phyloP scores from a whole-genome alignment of 2,329 filamentous ascomycete genomes.

The Xylariaceae sp. region DNA sequence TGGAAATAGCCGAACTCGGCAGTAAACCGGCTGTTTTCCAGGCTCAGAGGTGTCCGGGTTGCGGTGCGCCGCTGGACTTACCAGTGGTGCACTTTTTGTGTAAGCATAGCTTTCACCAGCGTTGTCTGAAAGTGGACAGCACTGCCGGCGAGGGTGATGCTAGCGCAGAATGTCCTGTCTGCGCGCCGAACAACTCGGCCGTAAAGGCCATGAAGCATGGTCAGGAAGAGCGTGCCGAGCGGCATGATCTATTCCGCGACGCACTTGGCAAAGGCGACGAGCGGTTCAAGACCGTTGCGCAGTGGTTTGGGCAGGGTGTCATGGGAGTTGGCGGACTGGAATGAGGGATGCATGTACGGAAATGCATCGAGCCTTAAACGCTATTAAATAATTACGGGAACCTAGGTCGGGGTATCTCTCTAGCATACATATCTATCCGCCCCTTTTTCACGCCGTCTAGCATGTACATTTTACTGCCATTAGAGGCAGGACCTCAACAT shows the following conservation, averaged over 20 bases:
- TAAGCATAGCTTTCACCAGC: slow-evolving; percentile 93
- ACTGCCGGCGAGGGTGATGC: slow-evolving; percentile 32
- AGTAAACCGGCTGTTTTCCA: slow-evolving; percentile 85
- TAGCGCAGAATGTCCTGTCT: slow-evolving; percentile 76
- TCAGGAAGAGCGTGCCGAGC: slow-evolving; percentile 78
- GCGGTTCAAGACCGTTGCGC: slow-evolving; percentile 82
- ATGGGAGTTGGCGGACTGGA: slow-evolving; percentile 47
- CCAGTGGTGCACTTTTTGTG: slow-evolving; percentile 94
- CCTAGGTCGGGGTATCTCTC: slow-evolving; percentile 6
- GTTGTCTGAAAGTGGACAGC: slow-evolving; percentile 61
- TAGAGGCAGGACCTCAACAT: background rate
- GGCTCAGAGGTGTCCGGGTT: slow-evolving; percentile 80
- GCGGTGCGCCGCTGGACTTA: slow-evolving; percentile 71
- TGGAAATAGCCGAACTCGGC: slow-evolving; percentile 71
- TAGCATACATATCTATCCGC: slow-evolving; percentile 3
- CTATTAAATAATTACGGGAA: slow-evolving; percentile 4
- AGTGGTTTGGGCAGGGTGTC: slow-evolving; percentile 92
- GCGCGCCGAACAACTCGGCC: slow-evolving; percentile 76
- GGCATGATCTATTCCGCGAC: slow-evolving; percentile 83
- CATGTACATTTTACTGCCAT: background rate
- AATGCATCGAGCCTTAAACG: background rate
- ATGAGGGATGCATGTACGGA: background rate
- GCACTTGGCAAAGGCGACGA: slow-evolving; percentile 71
- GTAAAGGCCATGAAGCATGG: slow-evolving; percentile 80
- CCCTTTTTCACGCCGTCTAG: background rate